These are phyloP conservation scores for Phalaenopsis aphrodite DNA, from an alignment of 106 monocot genomes.

Conservation along the genomic window DNA sequence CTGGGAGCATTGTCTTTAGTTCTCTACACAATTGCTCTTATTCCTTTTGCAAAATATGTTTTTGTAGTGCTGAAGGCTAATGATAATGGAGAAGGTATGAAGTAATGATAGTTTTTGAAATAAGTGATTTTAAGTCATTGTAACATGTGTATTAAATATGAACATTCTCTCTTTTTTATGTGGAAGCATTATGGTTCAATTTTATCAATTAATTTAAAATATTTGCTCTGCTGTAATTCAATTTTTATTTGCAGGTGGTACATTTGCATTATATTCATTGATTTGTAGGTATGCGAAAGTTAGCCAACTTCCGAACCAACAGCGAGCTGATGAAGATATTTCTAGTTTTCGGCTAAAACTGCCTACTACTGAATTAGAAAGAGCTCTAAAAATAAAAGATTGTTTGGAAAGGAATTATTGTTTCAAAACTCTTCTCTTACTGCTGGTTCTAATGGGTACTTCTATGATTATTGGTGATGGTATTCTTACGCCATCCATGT, in stretches of 20 bases:
- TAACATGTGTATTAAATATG: background rate
- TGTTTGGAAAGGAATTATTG: constrained; percentile 42
- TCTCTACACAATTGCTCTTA: constrained; percentile 83
- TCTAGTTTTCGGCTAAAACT: constrained; percentile 81
- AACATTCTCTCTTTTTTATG: background rate
- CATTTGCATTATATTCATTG: constrained; percentile 91
- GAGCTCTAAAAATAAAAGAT: constrained; percentile 68
- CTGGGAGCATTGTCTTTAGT: constrained; percentile 86
- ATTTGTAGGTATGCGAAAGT: constrained; percentile 89
- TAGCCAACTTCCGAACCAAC: constrained; percentile 78
- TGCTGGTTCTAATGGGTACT: constrained; percentile 85
- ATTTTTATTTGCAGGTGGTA: constrained; percentile 49
- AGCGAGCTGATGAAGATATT: constrained; percentile 78
- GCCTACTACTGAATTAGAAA: constrained; percentile 79
- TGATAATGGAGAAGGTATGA: constrained; percentile 87
- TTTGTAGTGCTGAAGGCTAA: constrained; percentile 93
- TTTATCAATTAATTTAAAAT: background rate
- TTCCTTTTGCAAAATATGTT: constrained; percentile 87
- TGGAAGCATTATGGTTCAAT: background rate
- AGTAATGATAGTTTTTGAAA: constrained; percentile 4
- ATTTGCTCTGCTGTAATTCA: background rate
- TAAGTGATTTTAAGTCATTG: background rate
- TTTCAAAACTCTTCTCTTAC: constrained; percentile 59
- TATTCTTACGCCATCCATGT: constrained; percentile 94
- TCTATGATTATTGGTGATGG: constrained; percentile 95